Base-by-base conservation (phyloP, 176 grass and related monocot species). In the Calamus simplicifolius region DNA sequence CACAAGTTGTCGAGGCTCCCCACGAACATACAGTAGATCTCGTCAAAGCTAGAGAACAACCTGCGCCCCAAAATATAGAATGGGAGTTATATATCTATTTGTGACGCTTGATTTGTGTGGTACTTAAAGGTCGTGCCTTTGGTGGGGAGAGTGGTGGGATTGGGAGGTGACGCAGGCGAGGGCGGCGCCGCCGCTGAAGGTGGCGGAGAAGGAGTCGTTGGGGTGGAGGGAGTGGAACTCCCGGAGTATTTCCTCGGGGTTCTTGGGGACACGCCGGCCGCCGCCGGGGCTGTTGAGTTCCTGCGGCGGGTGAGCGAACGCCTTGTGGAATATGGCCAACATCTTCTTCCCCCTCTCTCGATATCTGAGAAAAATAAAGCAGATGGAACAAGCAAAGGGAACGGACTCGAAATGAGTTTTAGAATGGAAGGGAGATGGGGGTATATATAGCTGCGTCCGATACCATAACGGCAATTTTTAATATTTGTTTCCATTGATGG, bases 311-410 rank as follows among this genome's bases (percentile, higher is more conserved):
- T 43, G 51, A 13, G 65, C 65, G 28, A 56, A 35, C 27, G 23
- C 54, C 13, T 68, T 68, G 27, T 68, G 65, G 51, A 68, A 68
- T n/a, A 68, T 68, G 0, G 65, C 52, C 65, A 68, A 55, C 65
- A 68, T 68, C 65, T 56, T 56, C 4, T 23, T 31, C 48, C 18
- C 17, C 5, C 25, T 43, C 35, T 13, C 10, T 43, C 3, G 3
- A 43, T 12, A 12, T 13, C 13, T 10, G 13, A 43, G 10, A 43
- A 43, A 43, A 43, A 10, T 13, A 13, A 43, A 43, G 35, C 0
- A 43, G 13, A 43, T 10, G 8, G 6, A 7, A 35, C 2, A 8
- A 8, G 31, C 1, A 35, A 35, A 35, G 31, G 31, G 6, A 35
- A 35, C 31, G 6, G 31, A 35, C 2, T 2, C 8, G 8, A 13